A percentile compares a stretch with the other conserved stretches of the same genome.
Conservation (phyloP, 352 stramenopile genomes). For the Phytophthora agathidicida region DNA sequence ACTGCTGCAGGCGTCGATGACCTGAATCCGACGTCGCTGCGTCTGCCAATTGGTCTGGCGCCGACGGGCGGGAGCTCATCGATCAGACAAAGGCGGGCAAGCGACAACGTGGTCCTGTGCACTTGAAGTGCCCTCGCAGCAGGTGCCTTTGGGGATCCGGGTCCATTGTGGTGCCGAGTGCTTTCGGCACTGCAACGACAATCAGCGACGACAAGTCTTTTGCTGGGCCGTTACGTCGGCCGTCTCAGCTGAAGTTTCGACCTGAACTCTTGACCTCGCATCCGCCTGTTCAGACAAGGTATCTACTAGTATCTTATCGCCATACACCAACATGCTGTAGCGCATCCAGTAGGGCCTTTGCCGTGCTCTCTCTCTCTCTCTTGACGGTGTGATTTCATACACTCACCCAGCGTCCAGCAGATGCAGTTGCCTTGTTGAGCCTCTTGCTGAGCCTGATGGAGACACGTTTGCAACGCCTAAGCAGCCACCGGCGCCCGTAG, state of each 20-base stretch:
- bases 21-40: slow-evolving; percentile 1
- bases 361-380: slow-evolving; percentile 12
- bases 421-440: slow-evolving; percentile 9
- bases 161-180: slow-evolving; percentile 1
- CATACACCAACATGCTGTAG: no score
- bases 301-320: no score
- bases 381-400: slow-evolving; percentile 9
- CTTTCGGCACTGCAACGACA: slow-evolving; percentile 7
- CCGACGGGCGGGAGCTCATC: no score
- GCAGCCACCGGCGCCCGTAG: background rate
- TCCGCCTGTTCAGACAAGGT: background rate
- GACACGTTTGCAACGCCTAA: background rate
- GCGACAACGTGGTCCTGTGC: background rate
- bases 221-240: background rate
- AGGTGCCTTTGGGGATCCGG: slow-evolving; percentile 5
- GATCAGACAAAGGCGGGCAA: slow-evolving; percentile 9
- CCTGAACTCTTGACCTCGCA: background rate
- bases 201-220: background rate
- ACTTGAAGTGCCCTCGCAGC: slow-evolving; percentile 17
- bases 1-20: slow-evolving; percentile 1
- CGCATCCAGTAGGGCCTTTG: no score
- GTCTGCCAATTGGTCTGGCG: no score
- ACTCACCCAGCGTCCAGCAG: slow-evolving; percentile 7
- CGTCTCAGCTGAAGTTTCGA: slow-evolving; percentile 1
- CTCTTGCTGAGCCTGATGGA: background rate